Evolutionary conservation across 1,284 basidiomycete species (phyloP), one percentile per base, ranked within the genome.

Genomic region (Microbotryomycetes sp.): DNA sequence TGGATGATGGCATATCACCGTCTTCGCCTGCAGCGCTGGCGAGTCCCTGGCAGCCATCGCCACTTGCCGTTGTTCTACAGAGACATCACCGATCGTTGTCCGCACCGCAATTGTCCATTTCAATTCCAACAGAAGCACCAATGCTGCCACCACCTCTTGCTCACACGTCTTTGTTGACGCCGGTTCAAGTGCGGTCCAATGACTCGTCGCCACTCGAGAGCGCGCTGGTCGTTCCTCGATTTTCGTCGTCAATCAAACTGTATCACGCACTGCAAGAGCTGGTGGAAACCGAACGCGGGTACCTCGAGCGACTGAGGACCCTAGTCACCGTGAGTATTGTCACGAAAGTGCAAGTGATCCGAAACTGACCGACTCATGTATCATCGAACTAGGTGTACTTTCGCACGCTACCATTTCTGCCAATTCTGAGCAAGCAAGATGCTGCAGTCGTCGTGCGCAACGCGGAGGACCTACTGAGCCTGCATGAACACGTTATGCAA

Each of bases 241-340:
- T 49, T 14, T 9, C 9, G 48, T 49, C 48, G 23, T 9, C 50
- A 30, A n/a, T 25, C 60, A 64, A 64, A 49, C 62, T 63, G 14
- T 84, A 81, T 64, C 84, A 89, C 68, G 86, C 86, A 2, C 79
- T 91, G 60, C 79, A 82, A 70, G 92, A 96, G 76, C 79, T 96
- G 32, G 80, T 93, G 32, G 81, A 83, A 63, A 92, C 90, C 0
- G 92, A 96, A 77, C 79, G 84, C 22, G 83, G 83, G 6, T 96
- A 94, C 73, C 80, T 91, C 15, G 76, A 81, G 56, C 89, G 92
- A 74, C 75, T 96, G 67, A 82, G 84, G 60, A 81, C 82, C 15
- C 80, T 96, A 48, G 86, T 91, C 50, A 82, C 81, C 67, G 88
- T 89, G 74, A 69, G 82, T 74, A 32, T 59, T 4, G 55, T 46